These are phyloP conservation scores for Triticum monococcum DNA, from an alignment of 176 grass and related monocot species.

Conservation along the genomic window DNA sequence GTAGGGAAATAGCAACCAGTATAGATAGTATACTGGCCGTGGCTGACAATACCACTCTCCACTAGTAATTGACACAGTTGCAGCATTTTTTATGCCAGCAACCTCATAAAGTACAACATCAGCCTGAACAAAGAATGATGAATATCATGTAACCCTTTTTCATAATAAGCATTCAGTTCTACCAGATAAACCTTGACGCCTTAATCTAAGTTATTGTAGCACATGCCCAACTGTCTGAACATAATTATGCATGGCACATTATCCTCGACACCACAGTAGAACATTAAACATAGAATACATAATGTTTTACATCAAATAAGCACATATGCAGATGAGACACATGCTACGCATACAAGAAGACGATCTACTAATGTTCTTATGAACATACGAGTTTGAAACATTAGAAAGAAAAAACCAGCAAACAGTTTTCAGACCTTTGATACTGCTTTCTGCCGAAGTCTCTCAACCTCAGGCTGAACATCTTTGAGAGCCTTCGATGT, in stretches of 20 bases:
- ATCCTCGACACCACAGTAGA: background rate
- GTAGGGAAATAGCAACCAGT: background rate
- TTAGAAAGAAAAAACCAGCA: conserved; percentile 24
- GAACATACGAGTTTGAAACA: conserved; percentile 1
- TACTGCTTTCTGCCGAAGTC: conserved; percentile 83
- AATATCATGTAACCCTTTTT: conserved; percentile 8
- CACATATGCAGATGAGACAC: background rate
- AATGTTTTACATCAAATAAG: conserved; percentile 15
- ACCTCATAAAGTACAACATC: background rate
- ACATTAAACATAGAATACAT: background rate
- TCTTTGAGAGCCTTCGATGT: conserved; percentile 84
- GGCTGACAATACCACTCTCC: background rate
- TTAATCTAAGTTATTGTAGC: background rate
- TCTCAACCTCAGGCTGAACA: conserved; percentile 89
- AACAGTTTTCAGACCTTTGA: conserved; percentile 72
- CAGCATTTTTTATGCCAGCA: background rate
- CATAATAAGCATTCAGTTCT: conserved; percentile 9
- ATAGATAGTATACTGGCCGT: background rate
- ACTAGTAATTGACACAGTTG: background rate
- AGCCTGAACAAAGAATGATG: background rate
- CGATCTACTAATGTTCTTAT: background rate
- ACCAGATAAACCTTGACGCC: background rate
- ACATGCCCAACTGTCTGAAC: background rate
- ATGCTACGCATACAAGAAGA: background rate
- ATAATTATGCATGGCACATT: conserved; percentile 5